Evolutionary conservation across 305 asterid species (phyloP).

Genomic region (Andrographis paniculata): DNA sequence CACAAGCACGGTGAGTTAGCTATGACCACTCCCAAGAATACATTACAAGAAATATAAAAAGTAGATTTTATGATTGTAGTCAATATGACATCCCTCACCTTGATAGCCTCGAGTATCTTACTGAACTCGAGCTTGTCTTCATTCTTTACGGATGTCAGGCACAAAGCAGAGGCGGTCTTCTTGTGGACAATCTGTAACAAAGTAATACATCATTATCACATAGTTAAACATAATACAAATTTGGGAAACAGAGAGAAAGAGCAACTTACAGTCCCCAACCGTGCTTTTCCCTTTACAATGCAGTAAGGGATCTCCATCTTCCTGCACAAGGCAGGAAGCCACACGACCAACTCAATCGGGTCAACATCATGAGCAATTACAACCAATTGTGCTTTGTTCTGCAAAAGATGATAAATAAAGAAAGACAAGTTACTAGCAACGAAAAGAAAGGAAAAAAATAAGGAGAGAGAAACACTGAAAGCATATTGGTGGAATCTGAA

Average conservation of each 20-base stretch:
- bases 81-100: conserved; percentile 32
- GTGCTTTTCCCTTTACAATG: conserved; percentile 88
- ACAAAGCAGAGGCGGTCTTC: conserved; percentile 77
- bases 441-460: neutral
- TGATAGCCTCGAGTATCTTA: conserved; percentile 78
- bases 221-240: neutral
- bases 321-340: conserved; percentile 93
- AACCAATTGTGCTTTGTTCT: conserved; percentile 92
- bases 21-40: too few relatives aligned
- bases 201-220: neutral
- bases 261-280: conserved; percentile 70
- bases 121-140: conserved; percentile 89
- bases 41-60: too few relatives aligned
- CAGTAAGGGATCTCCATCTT: conserved; percentile 95
- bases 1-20: too few relatives aligned
- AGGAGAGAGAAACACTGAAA: too few relatives aligned
- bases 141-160: conserved; percentile 85
- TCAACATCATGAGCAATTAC: conserved; percentile 95
- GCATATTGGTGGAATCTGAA: neutral
- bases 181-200: conserved; percentile 66
- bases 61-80: neutral
- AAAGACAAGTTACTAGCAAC: neutral
- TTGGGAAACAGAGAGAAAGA: too few relatives aligned
- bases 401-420: conserved; percentile 12
- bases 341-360: conserved; percentile 85